phyloP scores from a whole-genome alignment of 805 yeast species.

The Metschnikowia kofuensis region DNA sequence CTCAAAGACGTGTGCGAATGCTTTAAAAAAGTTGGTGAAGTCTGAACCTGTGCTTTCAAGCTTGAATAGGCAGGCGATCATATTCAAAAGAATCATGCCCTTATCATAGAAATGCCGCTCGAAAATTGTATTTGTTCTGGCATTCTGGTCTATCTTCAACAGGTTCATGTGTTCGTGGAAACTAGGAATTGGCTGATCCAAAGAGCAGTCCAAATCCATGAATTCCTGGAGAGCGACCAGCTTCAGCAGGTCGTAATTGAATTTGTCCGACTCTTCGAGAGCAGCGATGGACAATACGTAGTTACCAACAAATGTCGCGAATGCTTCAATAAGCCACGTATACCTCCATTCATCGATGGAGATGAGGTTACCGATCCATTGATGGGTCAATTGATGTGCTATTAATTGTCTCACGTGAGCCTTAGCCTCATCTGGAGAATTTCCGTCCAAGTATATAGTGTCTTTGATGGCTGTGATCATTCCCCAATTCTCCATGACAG shows the following conservation, averaged over 20 bases:
- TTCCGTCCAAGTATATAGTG: conserved; percentile 35
- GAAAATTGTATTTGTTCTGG: conserved; percentile 47
- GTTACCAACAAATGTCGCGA: conserved; percentile 72
- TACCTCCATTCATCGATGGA: conserved; percentile 66
- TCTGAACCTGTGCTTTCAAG: conserved; percentile 23
- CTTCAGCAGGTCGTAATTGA: conserved; percentile 13
- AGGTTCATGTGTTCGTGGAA: conserved; percentile 31
- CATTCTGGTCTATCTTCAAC: conserved; percentile 19
- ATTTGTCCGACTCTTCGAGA: conserved; percentile 12
- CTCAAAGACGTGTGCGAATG: conserved; percentile 39
- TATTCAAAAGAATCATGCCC: conserved; percentile 54
- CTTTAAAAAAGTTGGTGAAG: conserved; percentile 25
- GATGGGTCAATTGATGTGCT: conserved; percentile 74
- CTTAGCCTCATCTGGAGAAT: conserved; percentile 23
- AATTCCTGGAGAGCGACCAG: conserved; percentile 24
- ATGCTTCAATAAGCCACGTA: conserved; percentile 74
- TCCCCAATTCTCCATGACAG: conserved; percentile 82
- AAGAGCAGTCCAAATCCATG: conserved; percentile 36
- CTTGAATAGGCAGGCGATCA: conserved; percentile 46
- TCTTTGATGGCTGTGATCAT: conserved; percentile 57
- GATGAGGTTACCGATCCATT: conserved; percentile 72
- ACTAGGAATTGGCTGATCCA: conserved; percentile 28
- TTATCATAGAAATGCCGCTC: conserved; percentile 52
- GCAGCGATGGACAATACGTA: conserved; percentile 29
- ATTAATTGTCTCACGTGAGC: conserved; percentile 50